phyloP scores from a whole-genome alignment of 108 stramenopile genomes.

The Stephanodiscus triporus region DNA sequence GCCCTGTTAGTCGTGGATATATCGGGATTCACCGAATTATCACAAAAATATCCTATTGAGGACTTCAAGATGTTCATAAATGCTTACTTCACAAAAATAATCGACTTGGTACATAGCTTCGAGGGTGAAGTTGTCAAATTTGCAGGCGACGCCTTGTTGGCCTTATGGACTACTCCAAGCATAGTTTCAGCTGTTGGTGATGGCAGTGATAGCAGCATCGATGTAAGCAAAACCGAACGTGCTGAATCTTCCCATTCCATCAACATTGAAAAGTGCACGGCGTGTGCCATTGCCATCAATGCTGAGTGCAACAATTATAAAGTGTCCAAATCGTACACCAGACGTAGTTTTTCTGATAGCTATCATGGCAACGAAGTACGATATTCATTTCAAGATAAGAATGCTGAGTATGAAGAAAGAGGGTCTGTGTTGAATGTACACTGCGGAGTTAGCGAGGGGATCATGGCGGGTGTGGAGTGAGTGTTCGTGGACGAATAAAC shows the following conservation, averaged over 20 bases:
- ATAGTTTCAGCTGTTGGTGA: constrained; percentile 11
- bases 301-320: constrained; percentile 31
- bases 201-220: neutral
- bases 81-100: constrained; percentile 47
- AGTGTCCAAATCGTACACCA: constrained; percentile 25
- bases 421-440: constrained; percentile 25
- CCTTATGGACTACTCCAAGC: constrained; percentile 37
- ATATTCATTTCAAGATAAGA: constrained; percentile 17
- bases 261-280: constrained; percentile 27
- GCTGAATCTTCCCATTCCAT: constrained; percentile 4
- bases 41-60: constrained; percentile 22
- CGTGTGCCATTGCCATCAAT: constrained; percentile 30
- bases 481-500: neutral
- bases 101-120: constrained; percentile 25
- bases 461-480: constrained; percentile 26
- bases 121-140: constrained; percentile 61
- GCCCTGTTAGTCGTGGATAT: constrained; percentile 61
- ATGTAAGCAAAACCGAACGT: neutral
- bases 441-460: constrained; percentile 35
- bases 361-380: constrained; percentile 6
- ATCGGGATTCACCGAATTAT: constrained; percentile 52
- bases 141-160: constrained; percentile 58
- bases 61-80: constrained; percentile 47
- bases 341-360: no score
- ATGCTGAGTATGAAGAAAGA: constrained; percentile 31